Evolutionary conservation across 2,329 filamentous ascomycete genomes (phyloP), one percentile per base, ranked within the genome.

Genomic region (Trichothecium roseum): DNA sequence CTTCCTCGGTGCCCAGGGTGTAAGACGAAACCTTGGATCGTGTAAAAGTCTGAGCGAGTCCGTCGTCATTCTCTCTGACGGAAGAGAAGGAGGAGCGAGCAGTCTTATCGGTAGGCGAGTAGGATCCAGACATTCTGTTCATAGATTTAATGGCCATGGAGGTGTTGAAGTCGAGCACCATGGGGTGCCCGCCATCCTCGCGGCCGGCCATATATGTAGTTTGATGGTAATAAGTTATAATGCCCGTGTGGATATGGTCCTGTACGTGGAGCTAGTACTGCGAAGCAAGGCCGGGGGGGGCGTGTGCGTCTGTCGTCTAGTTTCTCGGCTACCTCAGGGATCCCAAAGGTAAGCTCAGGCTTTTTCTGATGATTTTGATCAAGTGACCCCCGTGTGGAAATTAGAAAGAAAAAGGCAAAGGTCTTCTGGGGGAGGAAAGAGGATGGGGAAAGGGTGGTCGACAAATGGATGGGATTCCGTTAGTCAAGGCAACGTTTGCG

Each of bases 21-120:
- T 76, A 78, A 37, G 70, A 74, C 26, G 75, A 79, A 41, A 78
- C 58, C 54, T 78, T 79, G 50, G 72, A 71, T 36, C 67, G 67
- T 34, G 74, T 78, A 44, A 81, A 81, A 37, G 69, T 72, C 59
- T 81, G 76, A 37, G 71, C 67, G 20, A 77, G 56, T 40, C 69
- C 68, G 45, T 66, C 63, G 49, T 74, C 70, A 52, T 70, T 68
- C 59, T 78, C 73, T 41, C 73, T 64, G 40, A 78, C 72, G 31
- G 73, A 78, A 20, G 73, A 77, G 56, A 78, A 78, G 39, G 73
- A 78, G 20, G 69, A 69, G 40, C 72, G 68, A 4, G 56, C 58
- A 35, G 52, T 59, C 45, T 55, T 54, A 34, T 63, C 57, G 40
- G 51, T 53, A 37, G 59, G 57, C 32, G 59, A 60, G 37, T 50